A percentile compares a stretch with the other conserved stretches of the same genome.
Evolutionary conservation across 2,329 filamentous ascomycete genomes (phyloP).

Genomic region (Claviceps sp.): DNA sequence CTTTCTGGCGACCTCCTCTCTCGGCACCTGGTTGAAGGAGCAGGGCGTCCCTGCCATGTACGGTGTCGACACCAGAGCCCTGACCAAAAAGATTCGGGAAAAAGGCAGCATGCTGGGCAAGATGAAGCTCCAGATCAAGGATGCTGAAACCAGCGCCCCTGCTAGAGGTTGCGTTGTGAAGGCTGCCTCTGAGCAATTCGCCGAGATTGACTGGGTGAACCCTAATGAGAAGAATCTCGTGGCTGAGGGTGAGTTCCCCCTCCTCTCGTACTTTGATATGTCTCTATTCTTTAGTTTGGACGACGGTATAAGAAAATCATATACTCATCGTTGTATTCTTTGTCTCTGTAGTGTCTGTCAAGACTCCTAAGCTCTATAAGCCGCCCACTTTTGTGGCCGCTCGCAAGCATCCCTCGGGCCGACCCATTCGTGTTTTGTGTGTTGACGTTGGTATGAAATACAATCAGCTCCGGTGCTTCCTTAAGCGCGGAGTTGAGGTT

Average conservation of each 20-base stretch:
- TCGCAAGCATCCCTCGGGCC: conserved; percentile 78
- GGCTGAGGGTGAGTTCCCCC: conserved; percentile 63
- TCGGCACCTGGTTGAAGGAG: conserved; percentile 93
- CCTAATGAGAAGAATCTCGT: conserved; percentile 90
- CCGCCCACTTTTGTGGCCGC: conserved; percentile 57
- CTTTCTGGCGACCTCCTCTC: conserved; percentile 77
- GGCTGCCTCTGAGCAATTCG: conserved; percentile 41
- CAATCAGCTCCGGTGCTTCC: conserved; percentile 89
- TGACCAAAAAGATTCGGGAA: conserved; percentile 89
- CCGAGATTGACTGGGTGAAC: conserved; percentile 76
- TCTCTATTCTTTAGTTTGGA: conserved; percentile 1
- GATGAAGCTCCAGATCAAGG: conserved; percentile 56
- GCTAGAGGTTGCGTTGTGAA: conserved; percentile 20
- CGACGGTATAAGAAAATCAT: conserved; percentile 8
- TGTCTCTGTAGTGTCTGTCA: conserved; percentile 62
- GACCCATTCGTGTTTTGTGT: conserved; percentile 75
- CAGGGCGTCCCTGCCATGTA: conserved; percentile 89
- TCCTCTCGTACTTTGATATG: conserved; percentile 8
- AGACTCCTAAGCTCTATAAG: conserved; percentile 72
- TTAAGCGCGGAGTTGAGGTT: conserved; percentile 84
- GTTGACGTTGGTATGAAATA: conserved; percentile 97
- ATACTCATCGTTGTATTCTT: conserved; percentile 20
- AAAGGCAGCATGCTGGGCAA: conserved; percentile 94
- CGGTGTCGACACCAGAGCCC: conserved; percentile 80
- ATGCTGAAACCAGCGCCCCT: conserved; percentile 27